Evolutionary conservation across 2,329 filamentous ascomycete species (phyloP), one percentile per base, ranked within the genome.

Genomic region (Chaetomiaceae sp.): DNA sequence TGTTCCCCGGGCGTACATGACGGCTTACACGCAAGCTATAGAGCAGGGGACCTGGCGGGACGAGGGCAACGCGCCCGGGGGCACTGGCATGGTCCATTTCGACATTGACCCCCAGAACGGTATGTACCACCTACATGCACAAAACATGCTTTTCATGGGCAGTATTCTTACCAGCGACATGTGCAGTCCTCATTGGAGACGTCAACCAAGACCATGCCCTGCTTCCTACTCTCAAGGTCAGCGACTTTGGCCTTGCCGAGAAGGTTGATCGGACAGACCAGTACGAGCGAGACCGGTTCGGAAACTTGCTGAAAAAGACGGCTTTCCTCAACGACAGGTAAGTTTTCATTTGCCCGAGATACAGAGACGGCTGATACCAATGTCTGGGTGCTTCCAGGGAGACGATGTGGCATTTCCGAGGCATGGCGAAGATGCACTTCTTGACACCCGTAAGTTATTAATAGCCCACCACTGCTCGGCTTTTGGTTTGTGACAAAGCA

Each of bases 31-130:
- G 7, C 8, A 17, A 36, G 31, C 33, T 3, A 6, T 42, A 22
- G 2, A 7, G 12, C 7, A 42, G 7, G 8, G 22, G 9, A 47
- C 12, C 19, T 39, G 45, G 34, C n/a, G 22, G 5, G n/a, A 47
- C 6, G 11, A 17, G 22, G 22, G 33, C 23, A 14, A 17, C 11
- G 12, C 34, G 4, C 25, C 34, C 3, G 19, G n/a, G 6, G 45
- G 45, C 1, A 19, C 17, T 9, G 45, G 45, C 17, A 3, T 48
- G 25, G 46, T 48, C 8, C 46, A 48, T 19, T 48, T 27, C 14
- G 46, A 48, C 27, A 40, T 48, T 23, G 46, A 48, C 25, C 46
- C 46, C 4, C 46, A 40, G 17, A 48, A 48, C 25, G 7, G 46
- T 48, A 20, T 42, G 3, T n/a, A 17, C 22, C 23, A 20, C 22